Conservation (phyloP, 257 asterid species). For the Capsicum rhomboideum region DNA sequence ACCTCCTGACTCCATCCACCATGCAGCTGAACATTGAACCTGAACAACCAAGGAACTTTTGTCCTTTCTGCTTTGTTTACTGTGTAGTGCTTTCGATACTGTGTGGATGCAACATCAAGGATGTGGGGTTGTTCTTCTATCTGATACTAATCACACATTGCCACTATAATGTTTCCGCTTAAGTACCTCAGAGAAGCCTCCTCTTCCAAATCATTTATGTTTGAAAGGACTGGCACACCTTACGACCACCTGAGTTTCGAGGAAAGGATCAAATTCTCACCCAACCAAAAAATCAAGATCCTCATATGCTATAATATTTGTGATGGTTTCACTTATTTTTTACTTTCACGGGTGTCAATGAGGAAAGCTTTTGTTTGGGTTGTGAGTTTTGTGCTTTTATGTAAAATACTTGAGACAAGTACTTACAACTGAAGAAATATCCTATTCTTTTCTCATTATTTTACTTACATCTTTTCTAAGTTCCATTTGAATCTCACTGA, state of each 20-base stretch:
- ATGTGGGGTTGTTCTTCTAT: neutral
- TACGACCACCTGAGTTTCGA: neutral
- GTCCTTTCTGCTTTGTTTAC: neutral
- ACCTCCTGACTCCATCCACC: neutral
- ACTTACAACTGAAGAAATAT: neutral
- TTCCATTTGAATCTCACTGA: constrained; percentile 6
- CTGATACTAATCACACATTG: neutral
- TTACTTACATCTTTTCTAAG: neutral
- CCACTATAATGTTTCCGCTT: neutral
- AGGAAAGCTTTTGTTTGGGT: neutral
- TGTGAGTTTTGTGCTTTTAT: neutral
- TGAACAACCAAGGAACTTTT: neutral
- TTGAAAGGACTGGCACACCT: neutral
- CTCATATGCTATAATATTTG: neutral
- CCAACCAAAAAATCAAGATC: neutral
- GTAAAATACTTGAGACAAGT: neutral
- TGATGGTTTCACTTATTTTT: neutral
- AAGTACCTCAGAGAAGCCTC: neutral
- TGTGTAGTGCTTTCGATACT: neutral
- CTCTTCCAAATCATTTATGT: neutral
- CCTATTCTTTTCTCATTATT: neutral
- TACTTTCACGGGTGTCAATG: neutral
- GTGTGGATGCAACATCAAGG: neutral
- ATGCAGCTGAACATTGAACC: neutral
- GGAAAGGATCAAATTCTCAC: neutral